Evolutionary conservation across 164 flowering plant species (phyloP), one percentile per base, ranked within the genome.

Genomic region (Liquidambar formosana): DNA sequence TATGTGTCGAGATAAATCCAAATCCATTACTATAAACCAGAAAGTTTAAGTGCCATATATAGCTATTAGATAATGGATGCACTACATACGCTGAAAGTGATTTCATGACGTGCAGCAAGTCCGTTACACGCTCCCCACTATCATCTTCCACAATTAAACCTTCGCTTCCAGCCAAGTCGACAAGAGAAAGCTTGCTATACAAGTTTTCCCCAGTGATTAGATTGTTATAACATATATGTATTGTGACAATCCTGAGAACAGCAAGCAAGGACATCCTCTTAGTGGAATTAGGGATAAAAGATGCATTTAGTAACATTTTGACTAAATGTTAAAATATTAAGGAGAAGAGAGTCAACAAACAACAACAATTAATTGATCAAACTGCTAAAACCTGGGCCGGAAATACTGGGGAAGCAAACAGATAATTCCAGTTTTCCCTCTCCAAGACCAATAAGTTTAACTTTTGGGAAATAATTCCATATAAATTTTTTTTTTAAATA

Each of bases 121-220:
- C 98, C 16, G 95, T 90, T 22, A 90, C 89, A 79, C 77, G 92
- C 76, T 90, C 97, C 21, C 97, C 95, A 71, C 82, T 80, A 64
- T 89, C 95, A 80, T 82, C 89, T 71, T 93, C 92, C 8, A 71
- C 73, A 51, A 70, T 73, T 61, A 80, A 64, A 71, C 92, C 82
- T 67, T 90, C 97, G 78, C 98, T 90, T 82, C 97, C 96, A 83
- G 99, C 99, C 80, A 93, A 83, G 80, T 96, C 98, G 64, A 92
- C 90, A 67, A 96, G 90, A 70, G 97, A 90, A 70, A 96, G 92
- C 80, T 93, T 96, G 88, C 97, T 93, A 68, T 86, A 87, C 68
- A 75, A 47, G 67, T 76, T 89, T 74, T 93, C 99, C 23, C 89
- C 82, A 41, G 88, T 91, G 64, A 93, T 86, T 75, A 76, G 62